A percentile compares a stretch with the other conserved stretches of the same genome.
These are phyloP conservation scores for Russula earlei DNA, from an alignment of 768 basidiomycete genomes.

Conservation along the genomic window DNA sequence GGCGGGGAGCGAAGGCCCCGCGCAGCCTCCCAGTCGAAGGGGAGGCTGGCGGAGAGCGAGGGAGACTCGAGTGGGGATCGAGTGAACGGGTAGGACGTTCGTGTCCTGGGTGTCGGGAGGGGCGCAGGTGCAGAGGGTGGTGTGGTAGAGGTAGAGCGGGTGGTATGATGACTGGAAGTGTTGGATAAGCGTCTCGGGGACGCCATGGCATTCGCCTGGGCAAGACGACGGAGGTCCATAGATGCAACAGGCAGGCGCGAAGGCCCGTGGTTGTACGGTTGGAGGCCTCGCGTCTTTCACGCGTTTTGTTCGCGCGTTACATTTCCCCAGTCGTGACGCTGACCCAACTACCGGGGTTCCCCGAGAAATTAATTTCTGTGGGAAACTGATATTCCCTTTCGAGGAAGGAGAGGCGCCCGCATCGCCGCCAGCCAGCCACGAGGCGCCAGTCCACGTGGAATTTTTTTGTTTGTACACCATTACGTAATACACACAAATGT, in stretches of 20 bases:
- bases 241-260: neutral
- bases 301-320: conserved; percentile 4
- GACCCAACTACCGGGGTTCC: no score
- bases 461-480: conserved; percentile 24
- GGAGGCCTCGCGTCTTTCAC: conserved; percentile 9
- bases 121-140: conserved; percentile 22
- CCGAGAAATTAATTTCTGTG: conserved; percentile 4
- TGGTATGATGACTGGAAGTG: conserved; percentile 3
- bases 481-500: conserved; percentile 20
- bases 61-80: conserved; percentile 56
- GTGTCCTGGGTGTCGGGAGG: conserved; percentile 36
- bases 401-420: conserved; percentile 17
- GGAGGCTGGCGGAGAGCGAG: conserved; percentile 64
- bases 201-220: conserved; percentile 35
- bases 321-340: neutral
- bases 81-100: conserved; percentile 39
- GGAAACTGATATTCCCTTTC: conserved; percentile 11
- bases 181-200: conserved; percentile 29
- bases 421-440: conserved; percentile 2
- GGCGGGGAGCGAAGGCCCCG: conserved; percentile 62
- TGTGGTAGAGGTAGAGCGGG: conserved; percentile 26
- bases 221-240: conserved; percentile 52
- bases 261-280: neutral
- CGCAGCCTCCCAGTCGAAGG: conserved; percentile 86
- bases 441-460: conserved; percentile 20